Evolutionary conservation across 2,329 filamentous ascomycete species (phyloP).

Genomic region (Penicillium concentricum): DNA sequence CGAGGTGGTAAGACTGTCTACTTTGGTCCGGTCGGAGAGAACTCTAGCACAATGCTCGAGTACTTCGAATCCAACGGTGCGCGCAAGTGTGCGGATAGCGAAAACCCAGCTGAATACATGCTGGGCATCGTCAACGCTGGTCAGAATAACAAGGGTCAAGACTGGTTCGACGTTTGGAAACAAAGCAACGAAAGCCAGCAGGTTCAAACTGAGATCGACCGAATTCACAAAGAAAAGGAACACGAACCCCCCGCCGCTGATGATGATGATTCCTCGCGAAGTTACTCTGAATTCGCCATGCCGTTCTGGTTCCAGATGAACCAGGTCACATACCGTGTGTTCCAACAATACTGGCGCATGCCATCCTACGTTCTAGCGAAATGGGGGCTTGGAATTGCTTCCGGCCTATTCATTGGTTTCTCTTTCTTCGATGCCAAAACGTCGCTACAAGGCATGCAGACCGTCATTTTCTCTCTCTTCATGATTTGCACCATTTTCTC

Average conservation of each 20-base stretch:
- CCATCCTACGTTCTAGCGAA: slow-evolving; percentile 85
- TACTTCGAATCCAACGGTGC: slow-evolving; percentile 66
- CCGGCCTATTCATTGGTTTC: slow-evolving; percentile 75
- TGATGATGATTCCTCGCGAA: slow-evolving; percentile 43
- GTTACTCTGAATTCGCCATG: slow-evolving; percentile 73
- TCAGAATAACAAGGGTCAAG: slow-evolving; percentile 33
- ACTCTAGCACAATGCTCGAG: slow-evolving; percentile 56
- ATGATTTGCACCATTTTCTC: slow-evolving; percentile 72
- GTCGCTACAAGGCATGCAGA: slow-evolving; percentile 74
- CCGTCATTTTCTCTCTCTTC: slow-evolving; percentile 83
- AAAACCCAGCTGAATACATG: slow-evolving; percentile 76
- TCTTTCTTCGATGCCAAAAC: slow-evolving; percentile 72
- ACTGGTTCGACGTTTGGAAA: slow-evolving; percentile 64
- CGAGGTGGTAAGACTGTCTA: slow-evolving; percentile 66
- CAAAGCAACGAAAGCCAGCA: slow-evolving; percentile 54
- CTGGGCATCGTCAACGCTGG: slow-evolving; percentile 55
- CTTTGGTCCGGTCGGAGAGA: slow-evolving; percentile 63
- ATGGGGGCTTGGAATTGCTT: slow-evolving; percentile 60
- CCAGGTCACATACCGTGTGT: slow-evolving; percentile 69
- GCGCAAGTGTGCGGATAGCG: slow-evolving; percentile 55
- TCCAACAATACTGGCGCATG: slow-evolving; percentile 87
- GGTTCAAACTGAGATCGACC: slow-evolving; percentile 58
- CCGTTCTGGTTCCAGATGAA: slow-evolving; percentile 65
- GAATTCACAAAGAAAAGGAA: slow-evolving; percentile 52
- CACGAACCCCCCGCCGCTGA: slow-evolving; percentile 22